These are phyloP conservation scores for Kodamaea suecica DNA, from an alignment of 1,139 yeast species.

Conservation along the genomic window DNA sequence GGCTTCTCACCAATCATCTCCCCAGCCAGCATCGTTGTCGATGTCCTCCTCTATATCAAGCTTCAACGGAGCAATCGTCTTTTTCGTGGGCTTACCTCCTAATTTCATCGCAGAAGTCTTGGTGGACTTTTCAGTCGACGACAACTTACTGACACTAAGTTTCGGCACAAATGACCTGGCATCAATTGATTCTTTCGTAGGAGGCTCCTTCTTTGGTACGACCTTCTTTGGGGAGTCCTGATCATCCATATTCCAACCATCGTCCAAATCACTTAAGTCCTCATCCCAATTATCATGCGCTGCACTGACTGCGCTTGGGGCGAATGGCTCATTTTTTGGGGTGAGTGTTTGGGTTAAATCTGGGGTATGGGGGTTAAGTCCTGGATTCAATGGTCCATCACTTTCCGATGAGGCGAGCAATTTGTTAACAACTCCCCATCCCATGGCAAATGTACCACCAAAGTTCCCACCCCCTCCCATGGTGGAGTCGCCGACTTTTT, in stretches of 20 bases:
- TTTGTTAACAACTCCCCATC: constrained; percentile 41
- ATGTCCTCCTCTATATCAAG: constrained; percentile 39
- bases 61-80: constrained; percentile 29
- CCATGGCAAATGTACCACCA: constrained; percentile 21
- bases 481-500: constrained; percentile 4
- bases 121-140: background rate
- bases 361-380: constrained; percentile 41
- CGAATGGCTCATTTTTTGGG: constrained; percentile 19
- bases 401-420: constrained; percentile 31
- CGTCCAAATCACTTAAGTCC: constrained; percentile 17
- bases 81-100: constrained; percentile 16
- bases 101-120: constrained; percentile 28
- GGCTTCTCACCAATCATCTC: constrained; percentile 27
- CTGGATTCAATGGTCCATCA: constrained; percentile 36
- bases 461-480: constrained; percentile 4
- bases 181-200: constrained; percentile 19
- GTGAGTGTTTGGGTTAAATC: constrained; percentile 32
- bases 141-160: too few species aligned
- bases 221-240: constrained; percentile 9
- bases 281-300: constrained; percentile 12
- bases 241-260: constrained; percentile 33
- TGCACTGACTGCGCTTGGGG: constrained; percentile 9
- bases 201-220: background rate
- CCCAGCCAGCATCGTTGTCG: constrained; percentile 55
- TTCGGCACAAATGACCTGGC: too few species aligned